Base-by-base conservation (phyloP, 805 yeast species). In the Ascoidea tarda region DNA sequence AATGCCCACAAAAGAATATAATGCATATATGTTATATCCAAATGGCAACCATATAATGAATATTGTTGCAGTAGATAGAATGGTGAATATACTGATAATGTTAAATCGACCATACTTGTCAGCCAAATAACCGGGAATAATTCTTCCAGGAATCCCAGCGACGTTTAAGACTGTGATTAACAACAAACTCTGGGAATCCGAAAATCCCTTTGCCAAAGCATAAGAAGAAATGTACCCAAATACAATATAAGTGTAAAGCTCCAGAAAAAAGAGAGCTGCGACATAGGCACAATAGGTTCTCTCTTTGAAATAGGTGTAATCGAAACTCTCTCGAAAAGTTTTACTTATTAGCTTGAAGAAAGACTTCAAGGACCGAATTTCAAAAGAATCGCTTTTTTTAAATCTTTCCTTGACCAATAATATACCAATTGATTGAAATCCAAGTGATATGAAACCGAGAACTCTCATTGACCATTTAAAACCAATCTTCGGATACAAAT, bases 401-500 rank as follows among this genome's bases (percentile, higher is more conserved):
- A 73, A 59, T 59, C 81, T 69, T 52, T 76, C 78, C 46, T 59
- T 68, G 4, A 69, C 67, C 8, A 76, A 55, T 3, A 65, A n/a
- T 4, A 66, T 49, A 2, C 75, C 64, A 8, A 68, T 42, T 0
- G 58, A 16, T 48, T 70, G 61, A 49, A 76, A 65, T 4, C 57
- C 69, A 6, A 73, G 55, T 49, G 71, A 64, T 4, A 78, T 59
- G 52, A 79, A 73, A 1, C 75, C 79, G 44, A 77, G 59, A 31
- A 72, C 68, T 60, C 84, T 65, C 57, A 78, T 67, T 0, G 84
- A 77, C 84, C 85, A 81, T 3, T 68, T 63, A 57, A 69, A 80
- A 0, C 84, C 84, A 47, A 71, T 67, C 50, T 62, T 61, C 1
- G 59, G 59, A 55, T 72, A 79, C 21, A 79, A 63, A 32, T 68